Percentiles rank a stretch among this genome's conserved stretches.
Conservation (phyloP, 139 green algal genomes). For the Tetratostichococcus sp. region DNA sequence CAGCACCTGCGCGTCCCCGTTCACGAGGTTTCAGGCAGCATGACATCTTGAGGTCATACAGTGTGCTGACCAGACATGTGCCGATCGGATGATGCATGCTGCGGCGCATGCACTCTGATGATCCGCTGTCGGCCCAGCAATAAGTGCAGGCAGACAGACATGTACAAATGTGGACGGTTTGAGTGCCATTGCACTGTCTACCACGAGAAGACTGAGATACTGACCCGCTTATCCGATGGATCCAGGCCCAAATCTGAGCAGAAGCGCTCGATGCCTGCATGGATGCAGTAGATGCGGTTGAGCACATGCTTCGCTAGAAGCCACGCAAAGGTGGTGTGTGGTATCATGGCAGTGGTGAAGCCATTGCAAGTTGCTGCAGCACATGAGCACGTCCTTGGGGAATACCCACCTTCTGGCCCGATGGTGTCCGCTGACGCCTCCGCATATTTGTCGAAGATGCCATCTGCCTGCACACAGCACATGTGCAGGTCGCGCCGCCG, state of each 20-base stretch:
- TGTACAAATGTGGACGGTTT: too few relatives aligned
- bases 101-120: background rate
- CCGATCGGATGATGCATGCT: background rate
- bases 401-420: background rate
- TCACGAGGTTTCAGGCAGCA: background rate
- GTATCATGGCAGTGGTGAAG: too few relatives aligned
- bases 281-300: too few relatives aligned
- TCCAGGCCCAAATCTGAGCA: slow-evolving; percentile 52
- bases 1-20: slow-evolving; percentile 32
- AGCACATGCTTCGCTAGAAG: too few relatives aligned
- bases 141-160: too few relatives aligned
- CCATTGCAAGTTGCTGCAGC: too few relatives aligned
- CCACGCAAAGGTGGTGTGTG: too few relatives aligned
- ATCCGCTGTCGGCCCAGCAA: too few relatives aligned
- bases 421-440: background rate
- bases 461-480: background rate
- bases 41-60: too few relatives aligned
- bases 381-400: background rate
- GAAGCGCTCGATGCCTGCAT: slow-evolving; percentile 49
- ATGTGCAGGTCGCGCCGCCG: too few relatives aligned
- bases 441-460: background rate
- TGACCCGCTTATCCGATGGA: slow-evolving; percentile 32
- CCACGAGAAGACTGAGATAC: too few relatives aligned
- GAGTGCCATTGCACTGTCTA: too few relatives aligned
- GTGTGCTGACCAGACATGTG: background rate